A percentile compares a stretch with the other conserved stretches of the same genome.
Evolutionary conservation across 176 grass and related monocot genomes (phyloP).

Genomic region (Triticum turgidum): DNA sequence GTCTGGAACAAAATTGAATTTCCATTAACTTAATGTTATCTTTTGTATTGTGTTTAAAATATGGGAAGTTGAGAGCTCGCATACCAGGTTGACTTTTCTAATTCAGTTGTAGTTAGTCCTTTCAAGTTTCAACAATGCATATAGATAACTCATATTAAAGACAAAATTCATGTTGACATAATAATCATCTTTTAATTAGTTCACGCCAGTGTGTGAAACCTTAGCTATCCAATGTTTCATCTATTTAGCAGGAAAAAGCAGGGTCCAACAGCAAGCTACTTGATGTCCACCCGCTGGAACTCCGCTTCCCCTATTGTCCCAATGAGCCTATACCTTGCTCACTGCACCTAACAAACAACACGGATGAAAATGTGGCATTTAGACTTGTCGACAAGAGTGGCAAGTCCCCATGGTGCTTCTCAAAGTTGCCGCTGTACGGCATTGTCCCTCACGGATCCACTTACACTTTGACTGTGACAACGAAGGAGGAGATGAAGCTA

Average conservation of each 20-base stretch:
- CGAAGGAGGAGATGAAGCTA: neutral
- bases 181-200: too few relatives aligned
- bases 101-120: too few relatives aligned
- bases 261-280: neutral
- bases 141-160: too few relatives aligned
- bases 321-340: neutral
- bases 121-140: too few relatives aligned
- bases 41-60: too few relatives aligned
- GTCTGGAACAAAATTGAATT: too few relatives aligned
- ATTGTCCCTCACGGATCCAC: neutral
- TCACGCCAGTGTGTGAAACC: neutral
- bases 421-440: neutral
- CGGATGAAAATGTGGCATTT: neutral
- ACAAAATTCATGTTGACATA: too few relatives aligned
- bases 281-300: neutral
- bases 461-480: neutral
- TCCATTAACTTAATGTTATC: too few relatives aligned
- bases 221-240: neutral
- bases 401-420: neutral
- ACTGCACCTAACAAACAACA: neutral
- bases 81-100: too few relatives aligned
- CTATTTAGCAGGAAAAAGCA: neutral
- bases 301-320: neutral
- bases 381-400: neutral
- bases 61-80: too few relatives aligned